Base-by-base conservation (phyloP, 2,329 filamentous ascomycete genomes). In the Chaetomiaceae sp. region DNA sequence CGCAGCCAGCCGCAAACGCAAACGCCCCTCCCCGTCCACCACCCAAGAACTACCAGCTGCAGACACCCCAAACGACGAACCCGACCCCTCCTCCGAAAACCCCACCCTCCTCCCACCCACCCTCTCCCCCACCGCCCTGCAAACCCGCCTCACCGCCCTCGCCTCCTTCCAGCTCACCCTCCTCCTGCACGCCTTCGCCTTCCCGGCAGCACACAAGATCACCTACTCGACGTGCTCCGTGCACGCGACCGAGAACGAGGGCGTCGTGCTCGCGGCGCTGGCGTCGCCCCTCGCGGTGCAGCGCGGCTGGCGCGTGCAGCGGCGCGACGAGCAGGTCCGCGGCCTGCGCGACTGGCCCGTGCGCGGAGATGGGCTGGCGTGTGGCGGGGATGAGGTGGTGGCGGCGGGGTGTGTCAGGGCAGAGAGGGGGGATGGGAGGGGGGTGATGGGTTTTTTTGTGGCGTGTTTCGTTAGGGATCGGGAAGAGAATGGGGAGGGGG, bases 211-310 rank as follows among this genome's bases (percentile, higher is more conserved):
- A 0, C 74, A 64, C 11, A 83, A 80, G 54, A 82, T 97, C 35
- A 90, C 88, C 0, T 98, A 97, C 63, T 95, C 89, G 27, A 97
- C 93, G 0, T 98, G 93, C 63, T 97, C 91, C 0, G 70, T 95
- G 2, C 84, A 97, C 62, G 77, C 79, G 0, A 78, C 86, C 54
- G 93, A 98, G 64, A 97, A 98, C 58, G 93, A 98, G 65, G 68
- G 76, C 2, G 90, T 97, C 0, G 88, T 96, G 0, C 66, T 83
- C 46, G 74, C 76, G 38, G 85, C 88, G 1, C 69, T 97, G 30
- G 63, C 66, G 6, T 91, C 87, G 0, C 69, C 79, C 0, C 65
- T 86, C 10, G 89, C 88, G 0, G 73, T 68, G 53, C 62, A 73
- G 49, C 68, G 76, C 22, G 87, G 88, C 0, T 98, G 93, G 93